A percentile compares a stretch with the other conserved stretches of the same genome.
phyloP scores from a whole-genome alignment of 345 rosid species.

The Ailanthus altissimus region DNA sequence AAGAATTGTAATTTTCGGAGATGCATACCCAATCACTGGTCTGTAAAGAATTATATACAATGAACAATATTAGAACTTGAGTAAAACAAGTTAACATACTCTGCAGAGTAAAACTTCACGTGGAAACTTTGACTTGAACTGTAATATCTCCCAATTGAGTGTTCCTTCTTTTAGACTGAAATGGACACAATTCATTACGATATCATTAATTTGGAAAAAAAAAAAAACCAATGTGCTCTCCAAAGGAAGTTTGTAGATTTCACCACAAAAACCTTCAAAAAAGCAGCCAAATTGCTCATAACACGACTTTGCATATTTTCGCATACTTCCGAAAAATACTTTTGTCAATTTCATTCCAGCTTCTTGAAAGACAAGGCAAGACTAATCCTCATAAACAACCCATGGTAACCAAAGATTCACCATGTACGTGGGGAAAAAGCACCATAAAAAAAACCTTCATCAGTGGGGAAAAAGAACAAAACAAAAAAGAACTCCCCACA shows the following conservation, averaged over 20 bases:
- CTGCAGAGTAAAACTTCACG: slow-evolving; percentile 95
- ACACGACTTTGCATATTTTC: not conserved
- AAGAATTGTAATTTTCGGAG: not conserved
- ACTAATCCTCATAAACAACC: not conserved
- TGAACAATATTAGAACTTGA: not conserved
- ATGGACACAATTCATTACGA: slow-evolving; percentile 21
- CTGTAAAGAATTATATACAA: not conserved
- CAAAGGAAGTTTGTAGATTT: not conserved
- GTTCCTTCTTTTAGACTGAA: slow-evolving; percentile 90
- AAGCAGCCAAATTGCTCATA: not conserved
- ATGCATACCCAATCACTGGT: not conserved
- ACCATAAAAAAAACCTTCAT: not conserved
- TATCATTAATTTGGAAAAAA: not conserved
- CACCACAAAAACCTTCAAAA: not conserved
- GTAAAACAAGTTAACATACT: slow-evolving; percentile 43
- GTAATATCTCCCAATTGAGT: slow-evolving; percentile 89
- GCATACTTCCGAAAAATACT: not conserved
- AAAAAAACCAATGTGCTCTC: not conserved
- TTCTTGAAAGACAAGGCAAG: not conserved
- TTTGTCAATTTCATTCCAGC: slow-evolving; percentile 6
- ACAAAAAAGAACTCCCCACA: not conserved
- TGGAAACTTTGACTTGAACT: slow-evolving; percentile 90
- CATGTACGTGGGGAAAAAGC: not conserved
- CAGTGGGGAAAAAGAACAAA: not conserved
- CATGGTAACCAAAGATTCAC: not conserved